Evolutionary conservation across 2,329 filamentous ascomycete genomes (phyloP), one percentile per base, ranked within the genome.

Genomic region (Scedosporium aurantiacum): DNA sequence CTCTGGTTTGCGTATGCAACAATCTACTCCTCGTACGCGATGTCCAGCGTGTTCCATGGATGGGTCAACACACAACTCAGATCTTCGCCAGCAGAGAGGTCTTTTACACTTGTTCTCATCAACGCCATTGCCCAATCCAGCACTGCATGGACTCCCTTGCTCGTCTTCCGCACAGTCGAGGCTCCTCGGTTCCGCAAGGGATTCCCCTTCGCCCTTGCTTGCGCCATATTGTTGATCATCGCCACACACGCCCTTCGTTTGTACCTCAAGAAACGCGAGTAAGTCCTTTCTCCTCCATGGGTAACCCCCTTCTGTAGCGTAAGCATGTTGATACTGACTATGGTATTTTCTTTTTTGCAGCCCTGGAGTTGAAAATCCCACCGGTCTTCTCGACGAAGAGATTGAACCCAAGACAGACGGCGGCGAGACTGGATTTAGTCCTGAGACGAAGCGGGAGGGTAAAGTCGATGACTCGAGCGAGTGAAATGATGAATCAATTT

Each of bases 11-110:
- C 50, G 55, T 67, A 83, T 75, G 68, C 70, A 27, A 80, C 77
- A 0, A 78, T 74, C 0, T 82, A 79, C 65, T 75, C 75, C 0
- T 72, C 79, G 0, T 74, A 77, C 4, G 76, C 81, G 0, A 76
- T 83, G 70, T 82, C 80, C 0, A 81, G 78, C 57, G 78, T 82
- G 3, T 70, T 84, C 5, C 78, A 83, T 60, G 80, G 81, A 2
- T 83, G 81, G 79, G 76, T 81, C 3, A 84, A 84, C 63, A 78
- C 73, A 10, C 72, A 76, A 40, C 68, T 83, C 2, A 73, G 75
- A 23, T 71, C 75, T 18, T 76, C 76, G 1, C 75, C 76, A 0
- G 75, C 74, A 0, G 76, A 82, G 62, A 70, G 82, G 5, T 73
- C 79, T 0, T 75, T 83, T 58, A 77, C 75, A 0, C 67, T 83